phyloP scores from a whole-genome alignment of 441 rosid species.

The Monsonia emarginata region DNA sequence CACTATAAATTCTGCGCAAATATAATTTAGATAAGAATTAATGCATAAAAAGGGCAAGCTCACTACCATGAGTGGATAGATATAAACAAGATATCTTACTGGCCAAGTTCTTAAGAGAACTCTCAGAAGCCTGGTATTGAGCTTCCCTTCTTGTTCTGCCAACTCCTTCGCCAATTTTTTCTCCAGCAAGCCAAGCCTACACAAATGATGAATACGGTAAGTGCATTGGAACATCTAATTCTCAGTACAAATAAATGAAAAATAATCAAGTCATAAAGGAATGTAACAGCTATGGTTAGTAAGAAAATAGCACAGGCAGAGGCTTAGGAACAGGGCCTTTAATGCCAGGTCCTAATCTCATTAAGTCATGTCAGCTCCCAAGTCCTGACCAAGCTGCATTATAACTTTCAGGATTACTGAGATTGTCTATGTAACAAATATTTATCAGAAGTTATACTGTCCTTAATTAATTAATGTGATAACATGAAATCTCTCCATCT shows the following conservation, averaged over 20 bases:
- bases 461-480: neutral
- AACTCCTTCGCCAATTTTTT: slow-evolving; percentile 68
- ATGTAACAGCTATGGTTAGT: neutral
- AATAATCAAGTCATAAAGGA: neutral
- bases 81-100: slow-evolving; percentile 34
- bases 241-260: neutral
- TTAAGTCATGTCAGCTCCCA: neutral
- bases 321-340: neutral
- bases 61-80: neutral
- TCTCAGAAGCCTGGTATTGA: slow-evolving; percentile 66
- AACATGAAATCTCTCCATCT: neutral
- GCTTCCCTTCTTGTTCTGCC: slow-evolving; percentile 92
- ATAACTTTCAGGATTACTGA: neutral
- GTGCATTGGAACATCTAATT: slow-evolving; percentile 5
- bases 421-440: neutral
- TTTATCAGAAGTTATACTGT: neutral
- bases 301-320: neutral
- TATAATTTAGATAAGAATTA: neutral
- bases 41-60: neutral
- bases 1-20: neutral
- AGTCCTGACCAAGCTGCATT: neutral
- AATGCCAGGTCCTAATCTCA: neutral
- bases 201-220: slow-evolving; percentile 21
- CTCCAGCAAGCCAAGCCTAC: slow-evolving; percentile 83
- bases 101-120: slow-evolving; percentile 63